Base-by-base conservation (phyloP, 164 flowering plant species). In the Cinnamomum micranthum region DNA sequence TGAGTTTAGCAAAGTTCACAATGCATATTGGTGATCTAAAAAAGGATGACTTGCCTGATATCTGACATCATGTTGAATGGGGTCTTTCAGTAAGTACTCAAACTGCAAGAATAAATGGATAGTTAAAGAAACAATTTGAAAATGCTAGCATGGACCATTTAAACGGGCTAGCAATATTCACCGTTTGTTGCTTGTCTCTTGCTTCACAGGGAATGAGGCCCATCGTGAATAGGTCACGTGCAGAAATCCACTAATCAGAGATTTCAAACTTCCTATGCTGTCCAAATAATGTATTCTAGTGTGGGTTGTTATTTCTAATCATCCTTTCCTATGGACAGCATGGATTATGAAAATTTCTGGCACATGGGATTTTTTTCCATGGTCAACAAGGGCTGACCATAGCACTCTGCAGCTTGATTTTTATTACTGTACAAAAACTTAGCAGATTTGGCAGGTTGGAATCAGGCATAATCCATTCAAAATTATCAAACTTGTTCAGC, bases 71-170 rank as follows among this genome's bases (percentile, higher is more conserved):
- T 93, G 89, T 79, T 90, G 90, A 17, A 87, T 87, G 22, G 97
- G 99, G 80, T 93, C 96, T 77, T 91, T 91, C 72, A 95, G 87
- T 78, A 95, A 88, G 84, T 93, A 95, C 60, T 93, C 84, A 77
- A 91, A 88, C 97, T 95, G 95, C 83, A 86, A 76, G 60, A 55
- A 20, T 6, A 24, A 64, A 24, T 14, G 24, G n/a, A 55, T 55
- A 55, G 60, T 55, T 55, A 55, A 41, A 41, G 60, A 55, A 14
- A 55, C 60, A 55, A 14, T 6, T 19, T 15, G 20, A 55, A 55
- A 55, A 55, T 6, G 15, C 60, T 15, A 55, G 60, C 11, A 41
- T 41, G 20, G 0, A 19, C 17, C 60, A 19, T 55, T 55, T 55
- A 55, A 15, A 55, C 17, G 60, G 60, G 60, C 60, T 55, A 55